These are phyloP conservation scores for Symbiodinium pilosum DNA, from an alignment of 73 alveolate genomes.

Conservation along the genomic window DNA sequence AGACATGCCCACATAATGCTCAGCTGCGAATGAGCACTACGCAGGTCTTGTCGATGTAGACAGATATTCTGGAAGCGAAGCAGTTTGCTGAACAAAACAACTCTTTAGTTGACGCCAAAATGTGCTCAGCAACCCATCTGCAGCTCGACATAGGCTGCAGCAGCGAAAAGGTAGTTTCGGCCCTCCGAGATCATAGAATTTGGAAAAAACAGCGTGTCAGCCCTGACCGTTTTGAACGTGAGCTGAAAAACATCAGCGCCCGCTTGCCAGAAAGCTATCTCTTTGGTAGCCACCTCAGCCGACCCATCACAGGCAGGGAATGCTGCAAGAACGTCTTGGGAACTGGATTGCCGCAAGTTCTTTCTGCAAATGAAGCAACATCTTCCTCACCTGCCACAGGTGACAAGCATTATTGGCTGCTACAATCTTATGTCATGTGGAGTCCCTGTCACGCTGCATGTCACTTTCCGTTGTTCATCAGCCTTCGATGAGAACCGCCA, in stretches of 20 bases:
- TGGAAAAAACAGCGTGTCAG: constrained; percentile 60
- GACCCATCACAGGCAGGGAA: background rate
- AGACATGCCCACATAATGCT: too few relatives aligned
- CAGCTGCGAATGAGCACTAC: too few relatives aligned
- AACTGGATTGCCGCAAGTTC: background rate
- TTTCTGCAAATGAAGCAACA: background rate
- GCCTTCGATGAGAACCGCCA: too few relatives aligned
- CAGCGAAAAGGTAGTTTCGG: constrained; percentile 44
- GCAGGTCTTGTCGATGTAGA: too few relatives aligned
- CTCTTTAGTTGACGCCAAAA: background rate
- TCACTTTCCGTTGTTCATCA: too few relatives aligned
- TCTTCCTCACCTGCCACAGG: constrained; percentile 10
- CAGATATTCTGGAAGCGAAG: background rate
- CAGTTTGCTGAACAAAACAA: background rate
- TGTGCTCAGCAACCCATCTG: constrained; percentile 13
- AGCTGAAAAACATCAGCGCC: constrained; percentile 54
- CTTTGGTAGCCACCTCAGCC: constrained; percentile 31
- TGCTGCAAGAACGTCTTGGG: too few relatives aligned
- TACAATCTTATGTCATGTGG: too few relatives aligned
- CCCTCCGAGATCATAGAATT: constrained; percentile 51
- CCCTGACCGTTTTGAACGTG: constrained; percentile 29
- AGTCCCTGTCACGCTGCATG: too few relatives aligned
- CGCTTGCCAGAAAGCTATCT: constrained; percentile 33
- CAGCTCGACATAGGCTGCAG: constrained; percentile 44
- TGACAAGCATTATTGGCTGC: too few relatives aligned